Percentiles rank a stretch among this genome's conserved stretches.
These are phyloP conservation scores for Globisporangium paddicum DNA, from an alignment of 352 stramenopile species.

Conservation along the genomic window DNA sequence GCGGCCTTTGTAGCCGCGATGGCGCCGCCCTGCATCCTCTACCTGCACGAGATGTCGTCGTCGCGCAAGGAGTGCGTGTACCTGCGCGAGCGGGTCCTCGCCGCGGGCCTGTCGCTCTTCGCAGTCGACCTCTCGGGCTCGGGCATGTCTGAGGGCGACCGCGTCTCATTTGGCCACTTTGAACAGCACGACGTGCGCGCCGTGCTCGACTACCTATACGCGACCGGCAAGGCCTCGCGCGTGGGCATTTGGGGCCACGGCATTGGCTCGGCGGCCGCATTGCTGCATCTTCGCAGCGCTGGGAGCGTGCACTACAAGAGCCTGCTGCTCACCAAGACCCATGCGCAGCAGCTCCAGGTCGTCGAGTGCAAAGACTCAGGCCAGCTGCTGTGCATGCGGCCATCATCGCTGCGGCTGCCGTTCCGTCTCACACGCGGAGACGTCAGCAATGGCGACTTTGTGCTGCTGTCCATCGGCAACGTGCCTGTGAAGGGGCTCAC, in stretches of 20 bases:
- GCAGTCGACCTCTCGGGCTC: constrained; percentile 70
- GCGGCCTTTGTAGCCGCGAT: constrained; percentile 1
- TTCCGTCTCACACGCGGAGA: constrained; percentile 60
- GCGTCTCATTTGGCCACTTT: constrained; percentile 64
- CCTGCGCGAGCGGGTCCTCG: constrained; percentile 43
- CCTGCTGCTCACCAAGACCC: constrained; percentile 28
- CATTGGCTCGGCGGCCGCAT: constrained; percentile 46
- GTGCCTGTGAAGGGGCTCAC: constrained; percentile 35
- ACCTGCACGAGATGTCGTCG: constrained; percentile 76
- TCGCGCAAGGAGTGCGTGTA: constrained; percentile 77
- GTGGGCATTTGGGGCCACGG: constrained; percentile 67
- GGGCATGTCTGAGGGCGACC: constrained; percentile 56
- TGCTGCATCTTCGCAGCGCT: constrained; percentile 47
- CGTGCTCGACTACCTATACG: constrained; percentile 64
- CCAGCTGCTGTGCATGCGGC: constrained; percentile 45
- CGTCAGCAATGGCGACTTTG: constrained; percentile 59
- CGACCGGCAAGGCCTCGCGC: constrained; percentile 39
- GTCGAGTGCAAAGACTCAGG: constrained; percentile 34
- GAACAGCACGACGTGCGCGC: constrained; percentile 59
- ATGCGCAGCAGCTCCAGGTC: constrained; percentile 37
- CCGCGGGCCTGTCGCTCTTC: constrained; percentile 63
- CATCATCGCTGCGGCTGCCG: constrained; percentile 26
- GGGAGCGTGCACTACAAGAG: constrained; percentile 45
- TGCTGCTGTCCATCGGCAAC: constrained; percentile 54
- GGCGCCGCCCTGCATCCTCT: constrained; percentile 55